phyloP scores from a whole-genome alignment of 306 rosid genomes.

The Mucuna pruriens region DNA sequence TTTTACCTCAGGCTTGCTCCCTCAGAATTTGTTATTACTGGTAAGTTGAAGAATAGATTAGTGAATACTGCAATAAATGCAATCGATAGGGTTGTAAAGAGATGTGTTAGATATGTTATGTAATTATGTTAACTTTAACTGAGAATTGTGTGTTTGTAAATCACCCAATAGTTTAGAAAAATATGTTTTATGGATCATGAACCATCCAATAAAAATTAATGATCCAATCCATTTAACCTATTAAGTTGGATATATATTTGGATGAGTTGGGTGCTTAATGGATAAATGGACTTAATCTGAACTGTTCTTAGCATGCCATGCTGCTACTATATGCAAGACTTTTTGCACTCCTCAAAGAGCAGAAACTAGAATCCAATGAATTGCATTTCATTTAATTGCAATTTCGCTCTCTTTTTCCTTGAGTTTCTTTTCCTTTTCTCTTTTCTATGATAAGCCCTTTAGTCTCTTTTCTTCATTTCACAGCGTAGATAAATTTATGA shows the following conservation, averaged over 20 bases:
- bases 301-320: neutral
- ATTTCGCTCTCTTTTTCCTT: neutral
- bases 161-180: neutral
- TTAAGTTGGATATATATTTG: neutral
- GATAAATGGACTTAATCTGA: neutral
- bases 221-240: neutral
- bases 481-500: neutral
- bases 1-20: conserved; percentile 29
- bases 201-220: neutral
- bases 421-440: too few relatives aligned
- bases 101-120: neutral
- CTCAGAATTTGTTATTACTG: neutral
- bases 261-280: too few relatives aligned
- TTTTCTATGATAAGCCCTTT: neutral
- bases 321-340: neutral
- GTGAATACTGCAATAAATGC: neutral
- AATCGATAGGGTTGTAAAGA: neutral
- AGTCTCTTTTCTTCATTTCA: neutral
- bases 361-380: neutral
- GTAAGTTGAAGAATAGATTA: conserved; percentile 4
- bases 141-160: neutral
- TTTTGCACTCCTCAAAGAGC: neutral
- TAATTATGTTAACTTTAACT: neutral
- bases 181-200: neutral
- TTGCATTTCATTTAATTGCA: neutral